Conservation (phyloP, 2,329 filamentous ascomycete species). For the Decorospora gaudefroyi region DNA sequence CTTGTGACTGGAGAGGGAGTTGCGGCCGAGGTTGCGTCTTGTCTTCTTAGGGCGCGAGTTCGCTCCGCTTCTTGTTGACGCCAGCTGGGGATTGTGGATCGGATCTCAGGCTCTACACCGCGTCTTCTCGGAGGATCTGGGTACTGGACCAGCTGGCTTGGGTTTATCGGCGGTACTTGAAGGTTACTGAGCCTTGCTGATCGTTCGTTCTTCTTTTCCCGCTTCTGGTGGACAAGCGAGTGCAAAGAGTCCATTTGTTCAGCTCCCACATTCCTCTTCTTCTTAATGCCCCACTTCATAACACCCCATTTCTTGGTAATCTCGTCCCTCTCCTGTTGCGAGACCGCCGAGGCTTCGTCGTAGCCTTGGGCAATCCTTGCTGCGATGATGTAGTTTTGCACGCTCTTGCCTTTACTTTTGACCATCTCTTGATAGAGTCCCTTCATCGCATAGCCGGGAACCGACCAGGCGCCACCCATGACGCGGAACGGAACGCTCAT, state of each 20-base stretch:
- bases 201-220: slow-evolving; percentile 43
- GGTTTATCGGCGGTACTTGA: slow-evolving; percentile 19
- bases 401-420: slow-evolving; percentile 69
- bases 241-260: slow-evolving; percentile 57
- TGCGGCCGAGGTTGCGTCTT: slow-evolving; percentile 35
- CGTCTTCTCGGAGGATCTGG: slow-evolving; percentile 14
- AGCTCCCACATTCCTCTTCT: slow-evolving; percentile 56
- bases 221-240: slow-evolving; percentile 48
- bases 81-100: slow-evolving; percentile 21
- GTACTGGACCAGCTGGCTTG: slow-evolving; percentile 21
- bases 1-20: slow-evolving; percentile 19
- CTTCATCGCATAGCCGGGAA: slow-evolving; percentile 82
- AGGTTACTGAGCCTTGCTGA: slow-evolving; percentile 36
- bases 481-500: slow-evolving; percentile 82
- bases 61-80: slow-evolving; percentile 21
- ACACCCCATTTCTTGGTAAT: slow-evolving; percentile 69
- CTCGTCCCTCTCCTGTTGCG: slow-evolving; percentile 63
- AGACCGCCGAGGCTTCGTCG: slow-evolving; percentile 63
- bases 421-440: slow-evolving; percentile 78
- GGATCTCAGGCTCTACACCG: slow-evolving; percentile 18
- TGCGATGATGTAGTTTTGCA: slow-evolving; percentile 78
- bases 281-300: slow-evolving; percentile 62
- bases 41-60: slow-evolving; percentile 19
- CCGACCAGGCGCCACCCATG: slow-evolving; percentile 65
- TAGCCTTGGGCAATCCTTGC: slow-evolving; percentile 76